phyloP scores from a whole-genome alignment of 495 filamentous ascomycete genomes.

The Beverwykella pulmonaria region DNA sequence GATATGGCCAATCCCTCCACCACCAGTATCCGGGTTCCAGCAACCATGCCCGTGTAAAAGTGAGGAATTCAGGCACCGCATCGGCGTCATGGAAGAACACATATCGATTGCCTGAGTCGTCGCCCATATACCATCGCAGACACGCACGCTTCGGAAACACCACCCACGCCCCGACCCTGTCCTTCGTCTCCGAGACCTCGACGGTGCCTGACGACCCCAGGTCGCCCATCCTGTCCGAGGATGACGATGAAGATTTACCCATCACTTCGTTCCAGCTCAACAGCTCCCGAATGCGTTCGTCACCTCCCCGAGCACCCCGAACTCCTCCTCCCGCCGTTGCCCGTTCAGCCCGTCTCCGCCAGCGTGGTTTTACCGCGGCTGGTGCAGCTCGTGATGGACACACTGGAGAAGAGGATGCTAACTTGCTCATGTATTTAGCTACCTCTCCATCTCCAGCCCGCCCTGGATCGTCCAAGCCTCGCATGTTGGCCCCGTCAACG shows the following conservation, averaged over 20 bases:
- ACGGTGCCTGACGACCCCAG: slow-evolving; percentile 62
- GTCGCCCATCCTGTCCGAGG: slow-evolving; percentile 72
- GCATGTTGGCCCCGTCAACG: slow-evolving; percentile 75
- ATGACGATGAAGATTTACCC: slow-evolving; percentile 77
- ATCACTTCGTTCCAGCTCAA: slow-evolving; percentile 69
- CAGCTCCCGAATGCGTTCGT: slow-evolving; percentile 63
- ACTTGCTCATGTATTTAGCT: slow-evolving; percentile 87
- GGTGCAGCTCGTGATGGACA: slow-evolving; percentile 42
- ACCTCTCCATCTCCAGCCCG: slow-evolving; percentile 85
- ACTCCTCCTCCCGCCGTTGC: slow-evolving; percentile 67
- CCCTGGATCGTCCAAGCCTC: slow-evolving; percentile 47
- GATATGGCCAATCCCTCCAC: slow-evolving; percentile 49
- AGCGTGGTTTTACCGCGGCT: slow-evolving; percentile 37
- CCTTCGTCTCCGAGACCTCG: slow-evolving; percentile 73
- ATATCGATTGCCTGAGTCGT: slow-evolving; percentile 77
- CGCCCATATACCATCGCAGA: slow-evolving; percentile 69
- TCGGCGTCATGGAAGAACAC: slow-evolving; percentile 70
- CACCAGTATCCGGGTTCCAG: slow-evolving; percentile 48
- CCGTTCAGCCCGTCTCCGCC: slow-evolving; percentile 42
- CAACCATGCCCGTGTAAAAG: slow-evolving; percentile 62
- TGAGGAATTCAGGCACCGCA: slow-evolving; percentile 68
- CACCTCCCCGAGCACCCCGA: slow-evolving; percentile 63
- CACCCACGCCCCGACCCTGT: slow-evolving; percentile 62
- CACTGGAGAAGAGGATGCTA: slow-evolving; percentile 81
- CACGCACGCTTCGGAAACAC: slow-evolving; percentile 64